Evolutionary conservation across 2,329 filamentous ascomycete species (phyloP).

Genomic region (Cordyceps cicadae): DNA sequence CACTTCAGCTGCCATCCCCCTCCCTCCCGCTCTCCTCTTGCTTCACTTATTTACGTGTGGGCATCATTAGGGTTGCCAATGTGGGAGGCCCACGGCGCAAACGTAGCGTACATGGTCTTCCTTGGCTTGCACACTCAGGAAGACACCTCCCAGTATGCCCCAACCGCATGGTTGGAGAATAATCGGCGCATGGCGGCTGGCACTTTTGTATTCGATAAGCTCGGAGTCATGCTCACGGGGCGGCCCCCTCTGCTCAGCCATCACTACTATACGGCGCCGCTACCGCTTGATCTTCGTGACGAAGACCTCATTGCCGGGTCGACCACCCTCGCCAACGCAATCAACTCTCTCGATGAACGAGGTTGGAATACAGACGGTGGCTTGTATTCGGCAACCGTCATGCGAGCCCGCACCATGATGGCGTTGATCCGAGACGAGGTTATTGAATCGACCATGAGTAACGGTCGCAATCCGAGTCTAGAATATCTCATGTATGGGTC

Average conservation of each 20-base stretch:
- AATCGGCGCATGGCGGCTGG: not conserved
- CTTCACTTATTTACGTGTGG: not conserved
- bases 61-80: not conserved
- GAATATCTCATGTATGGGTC: constrained; percentile 17
- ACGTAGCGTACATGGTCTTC: constrained; percentile 3
- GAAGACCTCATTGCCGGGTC: constrained; percentile 35
- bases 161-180: constrained; percentile 8
- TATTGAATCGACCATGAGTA: constrained; percentile 46
- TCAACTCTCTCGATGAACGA: constrained; percentile 31
- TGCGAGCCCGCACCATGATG: constrained; percentile 38
- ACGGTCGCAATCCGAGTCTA: constrained; percentile 11
- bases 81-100: constrained; percentile 2
- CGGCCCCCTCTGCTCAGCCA: constrained; percentile 44
- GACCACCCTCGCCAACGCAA: constrained; percentile 11
- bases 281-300: constrained; percentile 47
- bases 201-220: constrained; percentile 35
- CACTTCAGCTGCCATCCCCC: not conserved
- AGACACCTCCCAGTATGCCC: not conserved
- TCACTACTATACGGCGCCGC: constrained; percentile 44
- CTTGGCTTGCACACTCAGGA: not conserved
- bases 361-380: constrained; percentile 44
- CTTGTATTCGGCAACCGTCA: constrained; percentile 35
- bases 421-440: constrained; percentile 49
- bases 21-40: not conserved
- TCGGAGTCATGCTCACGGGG: constrained; percentile 42